Evolutionary conservation across 352 stramenopile species (phyloP), one percentile per base, ranked within the genome.

Genomic region (Phytophthora pistaciae): DNA sequence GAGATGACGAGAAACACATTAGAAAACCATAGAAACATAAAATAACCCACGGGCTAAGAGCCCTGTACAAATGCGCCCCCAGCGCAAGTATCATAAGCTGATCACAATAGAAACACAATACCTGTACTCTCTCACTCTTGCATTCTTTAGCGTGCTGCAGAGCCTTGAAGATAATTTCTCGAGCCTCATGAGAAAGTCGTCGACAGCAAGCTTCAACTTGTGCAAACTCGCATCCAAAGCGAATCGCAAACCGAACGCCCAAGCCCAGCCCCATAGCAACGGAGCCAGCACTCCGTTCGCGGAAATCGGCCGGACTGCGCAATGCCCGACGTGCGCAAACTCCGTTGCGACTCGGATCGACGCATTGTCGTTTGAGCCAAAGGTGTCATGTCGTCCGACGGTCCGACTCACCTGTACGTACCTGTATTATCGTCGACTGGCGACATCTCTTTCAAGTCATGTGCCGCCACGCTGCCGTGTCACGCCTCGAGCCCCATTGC

Each of bases 1-100:
- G n/a, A 58, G 11, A 36, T 21, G 48, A 54, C 63, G 54, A 70
- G 20, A 31, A 31, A 36, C 57, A 74, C 40, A 77, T 52, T 64
- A 72, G 59, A 74, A 77, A 74, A 64, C 55, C 16, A 63, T 73
- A 72, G 69, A 77, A 74, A 77, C 54, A 70, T 65, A 78, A 70
- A 48, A 59, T 71, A 68, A 64, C 40, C 20, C 60, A 75, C 56
- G 72, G 61, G 62, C 58, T 42, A 40, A 75, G 46, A 56, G 46
- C 60, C 70, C 60, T 74, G 65, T 74, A 73, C 52, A 21, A 23
- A 36, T 46, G 31, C 33, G 40, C 53, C n/a, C 27, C 5, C 53
- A 53, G 21, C 59, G 66, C 59, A 63, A 58, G 18, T 64, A 76
- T 59, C 23, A 73, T 66, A 74, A 74, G 20, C 54, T 40, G 56